A percentile compares a stretch with the other conserved stretches of the same genome.
phyloP scores from a whole-genome alignment of 1,284 basidiomycete genomes.

The Takashimella tepidaria region DNA sequence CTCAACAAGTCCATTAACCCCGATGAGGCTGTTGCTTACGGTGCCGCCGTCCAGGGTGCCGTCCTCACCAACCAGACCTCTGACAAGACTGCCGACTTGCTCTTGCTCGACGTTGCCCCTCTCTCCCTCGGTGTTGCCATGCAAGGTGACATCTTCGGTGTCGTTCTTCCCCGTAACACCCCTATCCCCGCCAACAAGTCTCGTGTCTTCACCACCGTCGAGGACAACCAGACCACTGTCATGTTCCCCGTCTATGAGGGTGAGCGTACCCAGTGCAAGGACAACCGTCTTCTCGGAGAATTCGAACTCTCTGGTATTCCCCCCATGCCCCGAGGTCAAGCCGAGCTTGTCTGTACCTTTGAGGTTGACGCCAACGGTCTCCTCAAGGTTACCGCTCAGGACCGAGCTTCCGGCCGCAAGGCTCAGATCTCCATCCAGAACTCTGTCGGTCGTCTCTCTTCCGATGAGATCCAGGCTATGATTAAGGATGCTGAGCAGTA shows the following conservation, averaged over 20 bases:
- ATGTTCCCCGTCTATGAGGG: slow-evolving; percentile 98
- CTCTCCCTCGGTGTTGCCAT: slow-evolving; percentile 96
- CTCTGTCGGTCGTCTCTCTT: slow-evolving; percentile 91
- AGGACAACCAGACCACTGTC: slow-evolving; percentile 97
- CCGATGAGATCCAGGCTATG: slow-evolving; percentile 95
- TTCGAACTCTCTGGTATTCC: slow-evolving; percentile 97
- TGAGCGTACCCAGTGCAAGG: slow-evolving; percentile 93
- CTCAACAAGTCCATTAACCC: slow-evolving; percentile 99
- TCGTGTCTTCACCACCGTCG: slow-evolving; percentile 90
- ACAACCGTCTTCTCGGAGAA: slow-evolving; percentile 93
- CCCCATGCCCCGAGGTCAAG: slow-evolving; percentile 92
- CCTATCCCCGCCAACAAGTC: slow-evolving; percentile 97
- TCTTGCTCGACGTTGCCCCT: slow-evolving; percentile 92
- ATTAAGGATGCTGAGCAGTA: slow-evolving; percentile 96
- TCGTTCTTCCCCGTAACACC: slow-evolving; percentile 94
- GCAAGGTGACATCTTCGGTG: slow-evolving; percentile 96
- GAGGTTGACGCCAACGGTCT: slow-evolving; percentile 97
- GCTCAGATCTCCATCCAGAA: slow-evolving; percentile 77
- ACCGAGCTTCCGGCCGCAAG: slow-evolving; percentile 91
- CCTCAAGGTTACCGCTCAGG: slow-evolving; percentile 83
- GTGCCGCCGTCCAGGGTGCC: slow-evolving; percentile 94
- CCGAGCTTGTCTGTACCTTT: slow-evolving; percentile 92
- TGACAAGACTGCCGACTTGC: slow-evolving; percentile 89
- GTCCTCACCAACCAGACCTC: slow-evolving; percentile 94
- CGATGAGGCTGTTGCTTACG: slow-evolving; percentile 90